These are phyloP conservation scores for Oligophagozyma castellii DNA, from an alignment of 1,139 yeast genomes.

Conservation along the genomic window DNA sequence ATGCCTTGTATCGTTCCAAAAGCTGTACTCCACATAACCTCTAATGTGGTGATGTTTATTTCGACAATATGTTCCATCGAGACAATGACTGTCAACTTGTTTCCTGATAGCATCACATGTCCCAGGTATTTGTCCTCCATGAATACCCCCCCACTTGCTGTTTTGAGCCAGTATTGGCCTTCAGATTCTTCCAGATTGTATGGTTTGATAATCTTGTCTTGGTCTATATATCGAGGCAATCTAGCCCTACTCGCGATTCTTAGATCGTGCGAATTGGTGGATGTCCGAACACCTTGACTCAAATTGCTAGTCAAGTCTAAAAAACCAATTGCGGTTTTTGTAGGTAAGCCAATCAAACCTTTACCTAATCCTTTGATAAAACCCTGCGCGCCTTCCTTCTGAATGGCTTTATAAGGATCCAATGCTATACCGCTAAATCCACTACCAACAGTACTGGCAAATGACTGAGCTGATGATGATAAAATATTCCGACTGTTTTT, in stretches of 20 bases:
- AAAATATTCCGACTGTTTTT: constrained; percentile 84
- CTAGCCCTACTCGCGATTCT: constrained; percentile 72
- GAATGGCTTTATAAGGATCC: constrained; percentile 85
- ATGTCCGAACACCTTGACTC: constrained; percentile 85
- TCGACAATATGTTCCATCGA: constrained; percentile 61
- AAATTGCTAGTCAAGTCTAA: constrained; percentile 88
- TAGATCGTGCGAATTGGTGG: constrained; percentile 81
- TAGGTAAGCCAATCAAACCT: constrained; percentile 90
- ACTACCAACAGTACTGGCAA: constrained; percentile 73
- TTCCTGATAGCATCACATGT: constrained; percentile 71
- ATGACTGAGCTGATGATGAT: constrained; percentile 77
- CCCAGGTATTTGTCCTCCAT: constrained; percentile 69
- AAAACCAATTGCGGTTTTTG: constrained; percentile 91
- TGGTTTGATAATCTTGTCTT: constrained; percentile 52
- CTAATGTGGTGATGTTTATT: constrained; percentile 49
- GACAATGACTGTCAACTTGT: constrained; percentile 62
- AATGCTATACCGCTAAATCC: constrained; percentile 85
- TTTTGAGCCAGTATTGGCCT: constrained; percentile 87
- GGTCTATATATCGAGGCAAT: constrained; percentile 65
- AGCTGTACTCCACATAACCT: constrained; percentile 22
- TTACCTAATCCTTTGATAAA: constrained; percentile 88
- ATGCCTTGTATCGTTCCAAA: constrained; percentile 29
- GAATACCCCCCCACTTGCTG: constrained; percentile 67
- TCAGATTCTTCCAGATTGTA: constrained; percentile 78
- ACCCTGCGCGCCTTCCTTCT: constrained; percentile 74